phyloP scores from a whole-genome alignment of 2,329 filamentous ascomycete species.

The Colletotrichum sp. region DNA sequence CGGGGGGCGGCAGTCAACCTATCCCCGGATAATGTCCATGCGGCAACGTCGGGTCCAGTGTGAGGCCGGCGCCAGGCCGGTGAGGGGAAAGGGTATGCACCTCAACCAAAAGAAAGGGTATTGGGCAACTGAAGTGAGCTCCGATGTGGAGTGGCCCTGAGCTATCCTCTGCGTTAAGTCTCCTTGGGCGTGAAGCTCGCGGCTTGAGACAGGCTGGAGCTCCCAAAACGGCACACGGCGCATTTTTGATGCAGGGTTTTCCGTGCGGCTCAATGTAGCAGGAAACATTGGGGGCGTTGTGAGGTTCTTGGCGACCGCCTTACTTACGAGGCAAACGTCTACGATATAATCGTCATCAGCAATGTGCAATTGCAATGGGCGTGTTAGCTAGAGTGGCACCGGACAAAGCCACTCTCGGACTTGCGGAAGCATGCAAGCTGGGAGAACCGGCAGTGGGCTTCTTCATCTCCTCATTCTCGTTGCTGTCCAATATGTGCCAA shows the following conservation, averaged over 20 bases:
- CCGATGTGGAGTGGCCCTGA: neutral
- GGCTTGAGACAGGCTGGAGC: neutral
- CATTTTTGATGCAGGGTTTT: neutral
- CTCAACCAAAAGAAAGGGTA: neutral
- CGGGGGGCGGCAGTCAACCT: slow-evolving; percentile 4
- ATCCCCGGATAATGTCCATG: neutral
- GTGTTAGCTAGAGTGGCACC: neutral
- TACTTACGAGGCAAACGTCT: neutral
- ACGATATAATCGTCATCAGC: neutral
- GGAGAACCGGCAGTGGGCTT: slow-evolving; percentile 4
- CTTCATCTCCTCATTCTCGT: neutral
- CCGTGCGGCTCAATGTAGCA: neutral
- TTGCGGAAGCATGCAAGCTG: slow-evolving; percentile 2
- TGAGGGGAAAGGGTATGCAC: neutral
- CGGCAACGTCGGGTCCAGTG: slow-evolving; percentile 1
- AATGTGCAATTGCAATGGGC: neutral
- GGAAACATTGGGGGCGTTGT: neutral
- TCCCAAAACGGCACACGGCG: neutral
- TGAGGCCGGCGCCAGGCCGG: neutral
- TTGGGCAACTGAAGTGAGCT: neutral
- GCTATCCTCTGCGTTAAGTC: neutral
- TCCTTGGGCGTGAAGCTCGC: neutral
- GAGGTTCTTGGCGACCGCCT: neutral
- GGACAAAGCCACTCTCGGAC: neutral
- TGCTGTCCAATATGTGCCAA: neutral